Base-by-base conservation (phyloP, 176 grass and related monocot species). In the Tillandsia fasciculata region DNA sequence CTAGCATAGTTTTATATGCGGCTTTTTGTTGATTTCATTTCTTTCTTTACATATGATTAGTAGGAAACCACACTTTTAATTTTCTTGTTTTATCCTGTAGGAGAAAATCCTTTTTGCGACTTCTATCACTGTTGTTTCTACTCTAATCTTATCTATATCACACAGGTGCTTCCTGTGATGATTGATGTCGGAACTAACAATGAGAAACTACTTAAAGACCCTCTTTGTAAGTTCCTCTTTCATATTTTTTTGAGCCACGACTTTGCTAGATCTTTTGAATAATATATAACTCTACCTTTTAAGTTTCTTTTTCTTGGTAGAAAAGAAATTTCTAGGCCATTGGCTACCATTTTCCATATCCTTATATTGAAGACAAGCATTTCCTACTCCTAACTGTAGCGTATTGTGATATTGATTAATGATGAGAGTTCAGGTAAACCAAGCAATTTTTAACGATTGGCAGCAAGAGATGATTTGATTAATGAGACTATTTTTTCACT, bases 161-260 rank as follows among this genome's bases (percentile, higher is more conserved):
- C 73, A 8, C 83, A 97, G 93, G 93, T 97, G 77, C 93, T 97
- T 90, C 89, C 93, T n/a, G 74, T 97, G 79, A 97, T 97, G 93
- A 90, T 97, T 78, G 93, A 97, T 81, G 93, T 97, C 12, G 93
- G 93, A 85, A 97, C 89, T 13, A 97, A 92, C 81, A 92, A 92
- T 68, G 89, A 97, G 56, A 97, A 87, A 59, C 89, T 97, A 49
- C 81, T 97, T 48, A 87, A 82, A 65, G 93, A 97, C 63, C 93
- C 93, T 76, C 84, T 92, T 51, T 97, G 89, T 97, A 92, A 92
- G 86, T 68, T 78, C 28, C 76, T 84, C n/a, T 64, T 65, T 64
- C 7, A 64, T 72, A 22, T 63, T 78, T 63, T 63, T 64, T n/a
- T 20, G 9, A n/a, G 22, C 17, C 17, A 18, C 12, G 23, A 61